Evolutionary conservation across 345 rosid species (phyloP).

Genomic region (Kandelia obovata): DNA sequence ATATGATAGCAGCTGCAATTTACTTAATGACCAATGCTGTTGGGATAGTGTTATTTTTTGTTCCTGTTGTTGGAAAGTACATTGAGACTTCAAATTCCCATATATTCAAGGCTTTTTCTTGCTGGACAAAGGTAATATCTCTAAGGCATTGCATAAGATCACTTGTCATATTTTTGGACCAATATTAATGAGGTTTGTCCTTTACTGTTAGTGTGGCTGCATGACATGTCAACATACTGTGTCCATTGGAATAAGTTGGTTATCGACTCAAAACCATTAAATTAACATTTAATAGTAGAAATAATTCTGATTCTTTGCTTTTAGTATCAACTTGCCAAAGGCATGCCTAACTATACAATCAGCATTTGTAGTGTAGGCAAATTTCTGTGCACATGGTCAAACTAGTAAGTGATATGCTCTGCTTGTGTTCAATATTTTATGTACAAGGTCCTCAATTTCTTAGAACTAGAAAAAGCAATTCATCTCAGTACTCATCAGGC

Average conservation of each 20-base stretch:
- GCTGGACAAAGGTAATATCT: constrained; percentile 81
- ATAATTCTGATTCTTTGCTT: neutral
- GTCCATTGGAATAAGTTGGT: neutral
- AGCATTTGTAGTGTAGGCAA: neutral
- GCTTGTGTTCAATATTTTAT: neutral
- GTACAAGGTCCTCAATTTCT: neutral
- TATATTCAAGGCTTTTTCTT: constrained; percentile 51
- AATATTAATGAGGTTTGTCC: neutral
- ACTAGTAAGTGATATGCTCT: neutral
- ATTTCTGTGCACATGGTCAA: neutral
- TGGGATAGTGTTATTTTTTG: constrained; percentile 76
- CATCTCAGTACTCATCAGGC: neutral
- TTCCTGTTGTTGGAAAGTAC: constrained; percentile 75
- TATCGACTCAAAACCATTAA: neutral
- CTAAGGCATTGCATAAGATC: neutral
- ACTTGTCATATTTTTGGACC: neutral
- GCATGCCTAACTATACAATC: neutral
- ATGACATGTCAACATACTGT: neutral
- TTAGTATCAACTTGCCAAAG: neutral
- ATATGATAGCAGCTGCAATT: constrained; percentile 73
- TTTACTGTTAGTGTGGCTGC: neutral
- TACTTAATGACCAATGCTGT: constrained; percentile 66
- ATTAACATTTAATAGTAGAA: neutral
- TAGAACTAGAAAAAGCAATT: neutral
- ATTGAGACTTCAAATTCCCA: constrained; percentile 70